Evolutionary conservation across 192 early-diverging fungal genomes (phyloP), one percentile per base, ranked within the genome.

Genomic region (Coemansia sp.): DNA sequence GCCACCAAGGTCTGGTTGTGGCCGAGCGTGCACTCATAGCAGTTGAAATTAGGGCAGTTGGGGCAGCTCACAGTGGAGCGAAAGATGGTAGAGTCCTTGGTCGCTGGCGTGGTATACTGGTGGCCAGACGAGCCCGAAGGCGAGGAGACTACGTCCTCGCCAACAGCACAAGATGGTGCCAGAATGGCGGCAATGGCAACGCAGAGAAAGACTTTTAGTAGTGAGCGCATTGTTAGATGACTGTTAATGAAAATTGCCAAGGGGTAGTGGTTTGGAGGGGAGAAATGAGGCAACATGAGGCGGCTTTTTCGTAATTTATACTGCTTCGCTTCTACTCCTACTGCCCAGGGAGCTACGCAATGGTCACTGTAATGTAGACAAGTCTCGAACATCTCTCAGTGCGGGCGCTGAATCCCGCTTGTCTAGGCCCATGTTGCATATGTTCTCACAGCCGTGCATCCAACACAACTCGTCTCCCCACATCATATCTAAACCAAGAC

Each of bases 41-140:
- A 84, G 76, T 84, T 78, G 60, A 61, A 34, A 19, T 84, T 64
- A 2, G 81, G 76, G 50, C 81, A 84, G 53, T 67, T 29, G 42
- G 81, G 38, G 55, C 81, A 84, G 70, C 66, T 68, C 17, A 73
- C 70, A 29, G 76, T 78, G 2, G 81, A 84, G 53, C 76, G 76
- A 50, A 70, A 23, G 51, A 84, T 77, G 31, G 81, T 84, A 7
- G 81, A 78, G 73, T 84, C 81, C 61, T 84, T 84, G 73, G 57
- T 60, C 5, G 81, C 75, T 23, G 81, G 73, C 1, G 42, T 67
- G 10, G 61, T 64, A 34, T 38, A 34, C 25, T 66, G 46, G 59
- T 14, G 12, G 25, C 61, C 1, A 11, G 31, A 42, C 53, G 62
- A 29, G 63, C 39, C 32, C 6, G 23, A 25, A 4, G 25, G 9